These are phyloP conservation scores for Cajanus cajan DNA, from an alignment of 306 rosid species.

Conservation along the genomic window DNA sequence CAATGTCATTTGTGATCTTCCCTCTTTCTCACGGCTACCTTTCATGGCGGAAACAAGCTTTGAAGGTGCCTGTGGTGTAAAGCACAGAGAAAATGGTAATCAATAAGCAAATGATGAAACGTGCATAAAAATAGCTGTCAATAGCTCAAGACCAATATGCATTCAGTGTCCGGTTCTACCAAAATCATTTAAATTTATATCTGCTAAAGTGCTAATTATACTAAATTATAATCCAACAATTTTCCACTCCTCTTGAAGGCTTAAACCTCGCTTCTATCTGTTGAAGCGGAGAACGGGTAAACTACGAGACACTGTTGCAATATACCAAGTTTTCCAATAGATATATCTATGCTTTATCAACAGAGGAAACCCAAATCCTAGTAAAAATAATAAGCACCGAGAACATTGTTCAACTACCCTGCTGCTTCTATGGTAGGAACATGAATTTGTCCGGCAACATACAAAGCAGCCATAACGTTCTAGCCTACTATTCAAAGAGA, in stretches of 20 bases:
- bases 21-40: slow-evolving; percentile 65
- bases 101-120: neutral
- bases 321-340: neutral
- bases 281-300: neutral
- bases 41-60: slow-evolving; percentile 78
- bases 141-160: neutral
- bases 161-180: neutral
- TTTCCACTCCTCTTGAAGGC: neutral
- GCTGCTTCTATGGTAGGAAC: neutral
- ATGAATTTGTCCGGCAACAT: neutral
- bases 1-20: slow-evolving; percentile 37
- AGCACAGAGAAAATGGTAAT: slow-evolving; percentile 1
- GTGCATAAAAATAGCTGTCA: neutral
- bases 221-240: neutral
- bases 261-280: neutral
- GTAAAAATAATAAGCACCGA: neutral
- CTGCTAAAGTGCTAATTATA: no score
- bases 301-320: neutral
- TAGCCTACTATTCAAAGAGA: neutral
- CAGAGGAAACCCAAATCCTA: neutral
- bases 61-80: slow-evolving; percentile 48
- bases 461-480: neutral
- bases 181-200: neutral
- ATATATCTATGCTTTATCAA: neutral
- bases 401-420: neutral